A percentile compares a stretch with the other conserved stretches of the same genome.
These are phyloP conservation scores for Orbilia javanica DNA, from an alignment of 2,329 filamentous ascomycete species.

Conservation along the genomic window DNA sequence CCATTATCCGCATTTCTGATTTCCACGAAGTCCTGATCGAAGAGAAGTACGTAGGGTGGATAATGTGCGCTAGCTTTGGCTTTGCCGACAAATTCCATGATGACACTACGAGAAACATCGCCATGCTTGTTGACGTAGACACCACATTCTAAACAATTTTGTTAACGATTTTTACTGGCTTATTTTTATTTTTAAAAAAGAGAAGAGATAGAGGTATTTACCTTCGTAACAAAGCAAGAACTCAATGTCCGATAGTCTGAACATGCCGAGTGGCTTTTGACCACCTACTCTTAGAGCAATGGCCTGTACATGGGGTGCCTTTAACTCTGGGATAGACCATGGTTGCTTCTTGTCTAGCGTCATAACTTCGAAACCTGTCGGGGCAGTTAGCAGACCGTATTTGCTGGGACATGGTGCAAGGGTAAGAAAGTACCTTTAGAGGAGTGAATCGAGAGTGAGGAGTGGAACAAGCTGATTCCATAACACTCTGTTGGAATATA, in stretches of 20 bases:
- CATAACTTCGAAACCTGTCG: slow-evolving; percentile 80
- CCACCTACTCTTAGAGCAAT: slow-evolving; percentile 86
- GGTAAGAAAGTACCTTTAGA: slow-evolving; percentile 73
- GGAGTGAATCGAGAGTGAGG: slow-evolving; percentile 90
- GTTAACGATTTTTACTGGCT: no score
- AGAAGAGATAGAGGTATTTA: slow-evolving; percentile 4
- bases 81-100: slow-evolving; percentile 99
- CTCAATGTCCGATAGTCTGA: slow-evolving; percentile 89
- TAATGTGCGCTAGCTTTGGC: slow-evolving; percentile 89
- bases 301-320: slow-evolving; percentile 74
- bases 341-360: slow-evolving; percentile 97
- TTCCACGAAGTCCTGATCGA: slow-evolving; percentile 96
- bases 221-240: slow-evolving; percentile 89
- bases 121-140: slow-evolving; percentile 99
- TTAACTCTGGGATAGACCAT: slow-evolving; percentile 90
- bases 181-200: no score
- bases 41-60: slow-evolving; percentile 89
- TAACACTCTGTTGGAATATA: slow-evolving; percentile 97
- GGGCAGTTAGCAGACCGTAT: slow-evolving; percentile 16
- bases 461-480: slow-evolving; percentile 95
- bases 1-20: slow-evolving; percentile 97
- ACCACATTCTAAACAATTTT: slow-evolving; percentile 75
- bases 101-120: slow-evolving; percentile 90
- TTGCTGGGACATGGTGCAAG: not conserved
- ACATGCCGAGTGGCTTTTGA: slow-evolving; percentile 93